Base-by-base conservation (phyloP, 495 filamentous ascomycete species). In the Wilcoxina mikolae region DNA sequence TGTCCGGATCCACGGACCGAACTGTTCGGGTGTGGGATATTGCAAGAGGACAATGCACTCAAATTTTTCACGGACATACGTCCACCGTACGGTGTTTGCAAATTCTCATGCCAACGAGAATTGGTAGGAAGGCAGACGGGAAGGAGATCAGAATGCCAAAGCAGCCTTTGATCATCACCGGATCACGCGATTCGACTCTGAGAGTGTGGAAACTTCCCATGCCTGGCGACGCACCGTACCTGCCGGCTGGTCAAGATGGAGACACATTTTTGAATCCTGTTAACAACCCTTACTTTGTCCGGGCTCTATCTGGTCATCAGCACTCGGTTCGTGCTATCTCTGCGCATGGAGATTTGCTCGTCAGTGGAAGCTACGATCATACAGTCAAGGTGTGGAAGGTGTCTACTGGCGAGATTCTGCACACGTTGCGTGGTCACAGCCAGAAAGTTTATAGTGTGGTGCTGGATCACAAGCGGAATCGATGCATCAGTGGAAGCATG, bases 381-480 rank as follows among this genome's bases (percentile, higher is more conserved):
- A 91, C 85, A 0, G 93, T 99, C 11, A 79, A 90, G 29, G 91
- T 99, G 2, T 99, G 91, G 91, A 89, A 84, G 60, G 94, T 96
- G 57, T 95, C 89, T 22, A 95, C 87, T 0, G 91, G 91, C 43
- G 87, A 95, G 61, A 79, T 80, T n/a, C 58, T 91, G 7, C 84
- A 94, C 59, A 80, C 85, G n/a, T 72, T 99, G 5, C 77, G 82
- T 54, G 93, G 91, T 1, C 91, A 99, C 65, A 75, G 76, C 3
- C 80, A 89, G 66, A 99, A 99, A 67, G 91, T 99, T 2, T 99
- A 99, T 58, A 95, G 89, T 56, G 91, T 99, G 22, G 93, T 99
- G 20, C 71, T 96, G 33, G 91, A 99, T 65, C 83, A 85, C 58
- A 81, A 85, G 61, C 81, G 91, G 51, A 94, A 90, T 57, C 83